Evolutionary conservation across 1,139 yeast genomes (phyloP).

Genomic region (Wickerhamomyces sp.): DNA sequence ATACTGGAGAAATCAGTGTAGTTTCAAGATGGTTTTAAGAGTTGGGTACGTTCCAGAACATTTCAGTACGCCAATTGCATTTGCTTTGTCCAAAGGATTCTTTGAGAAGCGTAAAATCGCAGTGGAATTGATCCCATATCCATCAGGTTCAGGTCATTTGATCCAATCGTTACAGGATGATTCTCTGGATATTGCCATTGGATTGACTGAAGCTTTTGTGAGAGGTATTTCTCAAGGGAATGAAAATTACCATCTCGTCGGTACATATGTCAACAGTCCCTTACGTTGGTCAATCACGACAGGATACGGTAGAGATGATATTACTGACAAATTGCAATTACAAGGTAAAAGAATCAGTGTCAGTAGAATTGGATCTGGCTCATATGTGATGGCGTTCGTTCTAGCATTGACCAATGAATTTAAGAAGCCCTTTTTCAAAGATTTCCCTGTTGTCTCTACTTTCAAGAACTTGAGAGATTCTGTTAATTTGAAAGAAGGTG

Average conservation of each 20-base stretch:
- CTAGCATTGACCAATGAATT: slow-evolving; percentile 59
- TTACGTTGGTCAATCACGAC: slow-evolving; percentile 88
- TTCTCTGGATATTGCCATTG: slow-evolving; percentile 75
- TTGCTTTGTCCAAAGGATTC: slow-evolving; percentile 60
- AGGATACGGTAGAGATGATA: slow-evolving; percentile 55
- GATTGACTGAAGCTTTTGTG: slow-evolving; percentile 87
- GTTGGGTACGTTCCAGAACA: slow-evolving; percentile 92
- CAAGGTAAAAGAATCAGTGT: slow-evolving; percentile 68
- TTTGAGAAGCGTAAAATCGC: slow-evolving; percentile 43
- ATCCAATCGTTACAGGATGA: slow-evolving; percentile 64
- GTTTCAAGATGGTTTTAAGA: slow-evolving; percentile 29
- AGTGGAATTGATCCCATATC: slow-evolving; percentile 66
- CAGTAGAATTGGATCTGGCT: slow-evolving; percentile 88
- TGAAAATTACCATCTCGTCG: slow-evolving; percentile 59
- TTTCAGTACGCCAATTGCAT: slow-evolving; percentile 78
- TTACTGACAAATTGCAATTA: slow-evolving; percentile 48
- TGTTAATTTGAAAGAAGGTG: slow-evolving; percentile 54
- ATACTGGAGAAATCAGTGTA: not conserved
- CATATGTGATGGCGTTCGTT: slow-evolving; percentile 87
- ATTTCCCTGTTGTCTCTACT: slow-evolving; percentile 57
- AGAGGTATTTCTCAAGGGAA: slow-evolving; percentile 77
- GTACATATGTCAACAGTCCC: slow-evolving; percentile 83
- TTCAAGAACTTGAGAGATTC: slow-evolving; percentile 76
- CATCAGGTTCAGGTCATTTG: slow-evolving; percentile 86
- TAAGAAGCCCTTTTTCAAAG: slow-evolving; percentile 41